Evolutionary conservation across 2,329 filamentous ascomycete genomes (phyloP), one percentile per base, ranked within the genome.

Genomic region (Allantophomopsis lycopodina): DNA sequence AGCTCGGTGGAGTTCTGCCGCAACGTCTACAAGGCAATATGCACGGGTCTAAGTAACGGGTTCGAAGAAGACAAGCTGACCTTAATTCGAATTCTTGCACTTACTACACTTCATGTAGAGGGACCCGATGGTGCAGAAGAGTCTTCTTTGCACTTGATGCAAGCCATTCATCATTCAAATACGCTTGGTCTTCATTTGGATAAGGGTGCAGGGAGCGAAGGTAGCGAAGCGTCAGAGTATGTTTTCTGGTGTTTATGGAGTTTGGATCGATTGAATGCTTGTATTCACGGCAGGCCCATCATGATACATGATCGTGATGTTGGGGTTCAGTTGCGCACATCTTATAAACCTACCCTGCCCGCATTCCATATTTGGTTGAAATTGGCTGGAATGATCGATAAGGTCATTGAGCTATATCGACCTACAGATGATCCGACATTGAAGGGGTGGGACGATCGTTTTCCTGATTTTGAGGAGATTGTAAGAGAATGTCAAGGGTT

Each of bases 181-280:
- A 75, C 71, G 0, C 55, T 76, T 0, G 67, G 73, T 1, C 50
- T 76, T 14, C 74, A 79, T 40, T 60, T 78, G 43, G 51, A 53
- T 20, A 53, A 55, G 3, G 50, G 54, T 38, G 51, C 55, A 11
- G 50, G 50, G 12, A 37, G 60, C 49, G 16, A 57, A 8, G 59
- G 64, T 28, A 28, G 8, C 10, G 33, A 61, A 65, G 18, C 55
- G 65, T 2, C 37, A 36, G 5, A 42, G 38, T 2, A 52, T 48
- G 18, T 77, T 2, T 74, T 76, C 35, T 77, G 71, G 47, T 71
- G 67, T 6, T 59, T 76, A 0, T 79, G 73, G 73, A 73, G 73
- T 0, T 52, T 79, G 2, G 76, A 80, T 48, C 63, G 71, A 12
- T 62, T 79, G 34, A 72, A 72, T 36, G 65, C 71, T 1, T 69